phyloP scores from a whole-genome alignment of 805 yeast species.

The Myxozyma nipponensis region DNA sequence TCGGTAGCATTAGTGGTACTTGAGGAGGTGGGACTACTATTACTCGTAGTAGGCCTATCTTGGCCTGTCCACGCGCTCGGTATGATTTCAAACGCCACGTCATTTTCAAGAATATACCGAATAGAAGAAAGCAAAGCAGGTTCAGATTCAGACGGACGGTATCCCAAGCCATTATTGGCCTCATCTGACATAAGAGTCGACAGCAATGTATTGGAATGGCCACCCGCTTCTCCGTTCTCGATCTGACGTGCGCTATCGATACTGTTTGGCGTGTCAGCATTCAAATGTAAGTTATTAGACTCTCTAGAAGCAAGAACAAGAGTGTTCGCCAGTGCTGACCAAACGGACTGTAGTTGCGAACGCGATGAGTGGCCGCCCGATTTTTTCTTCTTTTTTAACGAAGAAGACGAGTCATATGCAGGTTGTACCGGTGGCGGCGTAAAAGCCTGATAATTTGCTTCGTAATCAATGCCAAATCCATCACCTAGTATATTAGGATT shows the following conservation, averaged over 20 bases:
- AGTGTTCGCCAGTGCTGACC: slow-evolving; percentile 37
- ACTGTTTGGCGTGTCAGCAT: background rate
- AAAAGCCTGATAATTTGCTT: background rate
- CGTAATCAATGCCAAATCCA: slow-evolving; percentile 21
- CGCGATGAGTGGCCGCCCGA: slow-evolving; percentile 28
- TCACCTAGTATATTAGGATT: slow-evolving; percentile 22
- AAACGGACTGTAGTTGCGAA: slow-evolving; percentile 34
- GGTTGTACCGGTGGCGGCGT: slow-evolving; percentile 24
- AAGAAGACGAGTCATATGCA: slow-evolving; percentile 25
- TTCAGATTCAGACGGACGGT: slow-evolving; percentile 19
- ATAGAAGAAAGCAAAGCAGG: slow-evolving; percentile 30
- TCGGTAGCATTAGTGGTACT: background rate
- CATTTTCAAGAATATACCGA: slow-evolving; percentile 34
- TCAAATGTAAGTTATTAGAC: slow-evolving; percentile 23
- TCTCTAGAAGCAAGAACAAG: slow-evolving; percentile 38
- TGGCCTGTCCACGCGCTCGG: slow-evolving; percentile 4
- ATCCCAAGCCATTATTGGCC: slow-evolving; percentile 14
- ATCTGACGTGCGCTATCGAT: background rate
- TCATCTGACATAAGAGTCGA: slow-evolving; percentile 24
- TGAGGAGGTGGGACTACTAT: background rate
- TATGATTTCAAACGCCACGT: slow-evolving; percentile 35
- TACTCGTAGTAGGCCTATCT: background rate
- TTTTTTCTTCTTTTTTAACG: slow-evolving; percentile 32
- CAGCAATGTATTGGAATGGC: slow-evolving; percentile 6
- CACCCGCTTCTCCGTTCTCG: background rate